Evolutionary conservation across 352 stramenopile genomes (phyloP).

Genomic region (Pythium rhizo-oryzae): DNA sequence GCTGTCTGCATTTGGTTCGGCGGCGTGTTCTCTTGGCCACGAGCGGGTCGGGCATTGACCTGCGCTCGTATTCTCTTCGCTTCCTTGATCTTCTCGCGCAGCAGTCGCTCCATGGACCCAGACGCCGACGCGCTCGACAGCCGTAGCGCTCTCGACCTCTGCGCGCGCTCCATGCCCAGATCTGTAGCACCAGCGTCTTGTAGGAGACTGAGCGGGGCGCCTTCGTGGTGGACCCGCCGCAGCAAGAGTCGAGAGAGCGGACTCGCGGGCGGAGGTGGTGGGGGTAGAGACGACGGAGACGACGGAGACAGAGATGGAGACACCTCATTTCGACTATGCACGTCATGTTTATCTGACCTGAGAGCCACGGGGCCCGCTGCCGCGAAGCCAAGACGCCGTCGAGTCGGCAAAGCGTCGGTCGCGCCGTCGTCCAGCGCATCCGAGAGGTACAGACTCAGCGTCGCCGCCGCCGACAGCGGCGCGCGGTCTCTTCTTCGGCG

Average conservation of each 20-base stretch:
- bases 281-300: no score
- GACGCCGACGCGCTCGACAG: background rate
- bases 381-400: no score
- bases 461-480: conserved; percentile 16
- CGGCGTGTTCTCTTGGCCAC: background rate
- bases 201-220: background rate
- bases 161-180: background rate
- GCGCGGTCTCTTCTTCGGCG: conserved; percentile 3
- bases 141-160: background rate
- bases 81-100: conserved; percentile 46
- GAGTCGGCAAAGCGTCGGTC: no score
- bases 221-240: conserved; percentile 32
- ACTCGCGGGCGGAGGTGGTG: conserved; percentile 26
- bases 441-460: conserved; percentile 22
- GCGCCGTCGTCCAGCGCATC: conserved; percentile 11
- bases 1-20: conserved; percentile 2
- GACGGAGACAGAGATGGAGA: no score
- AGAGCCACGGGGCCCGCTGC: no score
- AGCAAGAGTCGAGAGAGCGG: conserved; percentile 47
- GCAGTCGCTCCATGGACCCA: conserved; percentile 24
- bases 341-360: no score
- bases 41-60: background rate
- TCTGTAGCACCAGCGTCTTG: background rate
- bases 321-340: no score
- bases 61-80: conserved; percentile 34